These are phyloP conservation scores for Myrica gale DNA, from an alignment of 306 rosid genomes.

Conservation along the genomic window DNA sequence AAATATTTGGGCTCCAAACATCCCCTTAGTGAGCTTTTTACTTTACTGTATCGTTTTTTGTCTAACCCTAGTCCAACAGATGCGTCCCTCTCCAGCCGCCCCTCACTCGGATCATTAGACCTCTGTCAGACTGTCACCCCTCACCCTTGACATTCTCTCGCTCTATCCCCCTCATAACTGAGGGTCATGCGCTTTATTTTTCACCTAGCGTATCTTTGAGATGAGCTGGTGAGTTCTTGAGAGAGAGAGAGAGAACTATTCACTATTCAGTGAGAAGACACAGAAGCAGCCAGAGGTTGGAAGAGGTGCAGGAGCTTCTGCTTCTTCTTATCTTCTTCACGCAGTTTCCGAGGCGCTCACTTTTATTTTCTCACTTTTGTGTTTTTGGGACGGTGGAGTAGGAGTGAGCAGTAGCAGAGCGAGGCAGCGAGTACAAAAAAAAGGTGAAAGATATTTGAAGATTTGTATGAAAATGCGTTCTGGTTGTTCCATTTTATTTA, in stretches of 20 bases:
- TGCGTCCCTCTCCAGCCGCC: too few relatives aligned
- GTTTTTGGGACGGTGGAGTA: slow-evolving; percentile 1
- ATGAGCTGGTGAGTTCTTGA: background rate
- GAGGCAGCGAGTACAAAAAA: background rate
- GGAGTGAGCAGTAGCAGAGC: background rate
- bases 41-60: too few relatives aligned
- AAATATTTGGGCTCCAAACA: too few relatives aligned
- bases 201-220: background rate
- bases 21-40: too few relatives aligned
- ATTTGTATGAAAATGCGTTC: too few relatives aligned
- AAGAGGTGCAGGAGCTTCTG: background rate
- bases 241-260: background rate
- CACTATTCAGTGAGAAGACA: background rate
- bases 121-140: too few relatives aligned
- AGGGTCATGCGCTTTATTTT: background rate
- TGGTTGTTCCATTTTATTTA: too few relatives aligned
- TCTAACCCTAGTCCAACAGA: too few relatives aligned
- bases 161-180: too few relatives aligned
- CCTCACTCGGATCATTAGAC: too few relatives aligned
- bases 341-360: slow-evolving; percentile 29
- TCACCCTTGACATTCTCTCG: too few relatives aligned
- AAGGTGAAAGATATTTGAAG: background rate
- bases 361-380: background rate
- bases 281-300: background rate
- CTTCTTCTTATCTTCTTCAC: slow-evolving; percentile 8